Evolutionary conservation across 2,329 filamentous ascomycete species (phyloP).

Genomic region (Cryphonectria japonica): DNA sequence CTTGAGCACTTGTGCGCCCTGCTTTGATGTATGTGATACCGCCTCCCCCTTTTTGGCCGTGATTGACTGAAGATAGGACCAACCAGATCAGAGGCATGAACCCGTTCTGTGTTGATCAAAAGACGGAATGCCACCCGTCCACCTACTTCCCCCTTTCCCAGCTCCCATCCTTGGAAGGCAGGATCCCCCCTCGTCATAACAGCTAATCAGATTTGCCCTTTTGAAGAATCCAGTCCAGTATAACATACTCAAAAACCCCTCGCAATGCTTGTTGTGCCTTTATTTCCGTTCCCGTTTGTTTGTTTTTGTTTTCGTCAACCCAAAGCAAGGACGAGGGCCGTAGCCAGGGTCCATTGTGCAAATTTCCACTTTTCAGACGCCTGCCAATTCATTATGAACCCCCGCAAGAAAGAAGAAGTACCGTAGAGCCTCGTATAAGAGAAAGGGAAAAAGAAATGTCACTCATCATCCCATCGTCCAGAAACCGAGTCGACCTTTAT

Average conservation of each 20-base stretch:
- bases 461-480: slow-evolving; percentile 4
- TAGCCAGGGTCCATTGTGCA: slow-evolving; percentile 14
- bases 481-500: background rate
- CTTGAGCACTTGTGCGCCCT: background rate
- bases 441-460: slow-evolving; percentile 2
- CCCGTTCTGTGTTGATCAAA: slow-evolving; percentile 1
- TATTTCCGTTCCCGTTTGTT: slow-evolving; percentile 16
- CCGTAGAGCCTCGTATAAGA: slow-evolving; percentile 13
- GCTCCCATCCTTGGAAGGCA: too few species aligned
- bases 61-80: background rate
- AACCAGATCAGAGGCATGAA: background rate
- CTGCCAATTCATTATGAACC: slow-evolving; percentile 9
- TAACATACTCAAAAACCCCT: slow-evolving; percentile 30
- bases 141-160: background rate
- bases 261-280: slow-evolving; percentile 30
- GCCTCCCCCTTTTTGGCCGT: background rate
- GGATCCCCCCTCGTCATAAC: background rate
- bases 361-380: slow-evolving; percentile 22
- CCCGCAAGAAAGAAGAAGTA: background rate
- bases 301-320: slow-evolving; percentile 19
- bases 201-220: background rate
- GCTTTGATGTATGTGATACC: background rate
- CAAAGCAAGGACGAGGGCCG: slow-evolving; percentile 24
- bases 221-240: slow-evolving; percentile 22
- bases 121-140: background rate